Evolutionary conservation across 1,284 basidiomycete genomes (phyloP).

Genomic region (Papiliotrema nemorosa): DNA sequence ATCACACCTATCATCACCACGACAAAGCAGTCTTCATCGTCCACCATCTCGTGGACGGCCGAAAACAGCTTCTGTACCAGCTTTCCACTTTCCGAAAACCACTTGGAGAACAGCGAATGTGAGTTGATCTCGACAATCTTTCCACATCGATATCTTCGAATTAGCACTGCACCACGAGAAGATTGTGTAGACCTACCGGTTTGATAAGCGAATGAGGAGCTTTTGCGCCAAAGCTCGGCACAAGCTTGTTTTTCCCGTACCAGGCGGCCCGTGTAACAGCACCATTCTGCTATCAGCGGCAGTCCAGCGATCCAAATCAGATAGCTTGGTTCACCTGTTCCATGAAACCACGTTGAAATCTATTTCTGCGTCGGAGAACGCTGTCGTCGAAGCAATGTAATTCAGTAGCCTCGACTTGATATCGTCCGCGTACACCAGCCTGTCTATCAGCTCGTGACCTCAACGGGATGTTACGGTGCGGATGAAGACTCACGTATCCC

Average conservation of each 20-base stretch:
- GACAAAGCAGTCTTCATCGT: slow-evolving; percentile 86
- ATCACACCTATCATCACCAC: slow-evolving; percentile 86
- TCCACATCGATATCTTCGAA: slow-evolving; percentile 70
- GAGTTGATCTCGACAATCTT: slow-evolving; percentile 96
- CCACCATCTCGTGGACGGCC: slow-evolving; percentile 78
- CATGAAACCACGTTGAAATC: slow-evolving; percentile 91
- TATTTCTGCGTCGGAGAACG: slow-evolving; percentile 82
- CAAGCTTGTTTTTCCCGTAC: slow-evolving; percentile 95
- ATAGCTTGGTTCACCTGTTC: slow-evolving; percentile 64
- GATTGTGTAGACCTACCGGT: slow-evolving; percentile 56
- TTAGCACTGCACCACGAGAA: background rate
- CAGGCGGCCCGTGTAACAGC: slow-evolving; percentile 92
- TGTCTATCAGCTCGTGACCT: slow-evolving; percentile 36
- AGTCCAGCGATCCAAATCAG: background rate
- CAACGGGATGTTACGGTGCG: background rate
- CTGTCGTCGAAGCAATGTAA: slow-evolving; percentile 89
- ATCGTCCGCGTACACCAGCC: slow-evolving; percentile 81
- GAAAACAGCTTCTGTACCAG: slow-evolving; percentile 91
- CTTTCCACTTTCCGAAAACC: slow-evolving; percentile 99
- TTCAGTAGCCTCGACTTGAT: slow-evolving; percentile 84
- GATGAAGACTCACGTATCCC: slow-evolving; percentile 55
- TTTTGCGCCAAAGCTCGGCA: slow-evolving; percentile 95
- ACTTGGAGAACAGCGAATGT: slow-evolving; percentile 90
- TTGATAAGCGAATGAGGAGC: slow-evolving; percentile 80
- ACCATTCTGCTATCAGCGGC: slow-evolving; percentile 58